phyloP scores from a whole-genome alignment of 2,329 filamentous ascomycete species.

The Colletotrichum australisinense region DNA sequence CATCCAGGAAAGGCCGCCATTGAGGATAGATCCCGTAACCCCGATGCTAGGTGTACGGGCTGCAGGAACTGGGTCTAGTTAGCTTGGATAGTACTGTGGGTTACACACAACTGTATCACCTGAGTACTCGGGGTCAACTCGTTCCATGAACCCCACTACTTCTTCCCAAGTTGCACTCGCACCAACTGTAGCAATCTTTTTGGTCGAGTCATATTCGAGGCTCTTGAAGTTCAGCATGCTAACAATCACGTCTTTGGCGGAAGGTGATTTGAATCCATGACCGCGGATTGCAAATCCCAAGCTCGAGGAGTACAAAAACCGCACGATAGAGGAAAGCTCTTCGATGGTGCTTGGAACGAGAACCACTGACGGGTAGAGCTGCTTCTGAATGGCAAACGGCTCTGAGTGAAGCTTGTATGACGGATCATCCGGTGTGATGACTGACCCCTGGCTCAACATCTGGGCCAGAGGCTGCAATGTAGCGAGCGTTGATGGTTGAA shows the following conservation, averaged over 20 bases:
- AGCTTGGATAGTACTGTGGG: neutral
- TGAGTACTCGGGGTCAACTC: conserved; percentile 13
- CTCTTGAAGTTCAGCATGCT: conserved; percentile 23
- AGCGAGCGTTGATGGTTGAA: neutral
- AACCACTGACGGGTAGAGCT: conserved; percentile 1
- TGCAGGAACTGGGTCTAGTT: neutral
- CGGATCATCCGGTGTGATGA: neutral
- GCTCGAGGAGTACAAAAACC: conserved; percentile 4
- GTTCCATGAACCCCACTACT: conserved; percentile 16
- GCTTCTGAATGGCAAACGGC: conserved; percentile 21
- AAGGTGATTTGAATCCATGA: conserved; percentile 28
- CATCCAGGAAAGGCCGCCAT: conserved; percentile 21
- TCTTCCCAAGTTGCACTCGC: conserved; percentile 23
- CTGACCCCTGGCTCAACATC: neutral
- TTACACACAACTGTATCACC: neutral
- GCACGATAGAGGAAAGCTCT: neutral
- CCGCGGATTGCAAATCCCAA: conserved; percentile 20
- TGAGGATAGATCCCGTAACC: conserved; percentile 13
- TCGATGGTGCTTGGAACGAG: conserved; percentile 4
- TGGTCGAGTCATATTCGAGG: conserved; percentile 10
- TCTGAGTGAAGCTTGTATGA: conserved; percentile 12
- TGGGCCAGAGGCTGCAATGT: neutral
- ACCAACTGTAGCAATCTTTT: conserved; percentile 20
- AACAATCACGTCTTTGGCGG: conserved; percentile 4
- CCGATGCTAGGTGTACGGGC: conserved; percentile 18